Base-by-base conservation (phyloP, 2,329 filamentous ascomycete genomes). In the Alternaria rosae region DNA sequence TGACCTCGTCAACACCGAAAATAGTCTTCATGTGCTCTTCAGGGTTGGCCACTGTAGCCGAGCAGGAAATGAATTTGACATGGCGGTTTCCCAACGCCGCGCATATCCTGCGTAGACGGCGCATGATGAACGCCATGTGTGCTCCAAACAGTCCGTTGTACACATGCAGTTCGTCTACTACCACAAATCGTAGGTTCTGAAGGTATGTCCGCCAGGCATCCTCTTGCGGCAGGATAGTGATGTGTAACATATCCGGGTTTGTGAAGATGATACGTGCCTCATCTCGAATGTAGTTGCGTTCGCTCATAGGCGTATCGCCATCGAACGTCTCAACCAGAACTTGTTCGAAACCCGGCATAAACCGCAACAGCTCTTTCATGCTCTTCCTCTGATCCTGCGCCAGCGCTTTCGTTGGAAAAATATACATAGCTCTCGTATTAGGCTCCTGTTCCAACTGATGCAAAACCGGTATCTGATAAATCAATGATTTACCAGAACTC, bases 231-330 rank as follows among this genome's bases (percentile, higher is more conserved):
- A 99, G 80, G 25, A 99, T 96, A 0, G 93, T 96, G 32, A 97
- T 88, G 70, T 99, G 95, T 35, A 99, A 85, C 94, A 98, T 99
- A 73, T 99, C 95, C 0, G 95, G 95, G 71, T 99, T 99, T 0
- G 95, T 99, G 74, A 99, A 97, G 53, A 99, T 94, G 65, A 98
- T 93, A 23, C 93, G 87, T 1, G 91, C 95, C 79, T 96, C 89
- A 41, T 98, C 94, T 6, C 94, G 88, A 65, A 99, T 94, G 26
- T 84, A 76, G 67, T 92, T 92, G 21, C 95, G 87, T 64, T 91
- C 89, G 6, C 81, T 79, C 88, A 96, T 94, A 0, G 92, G 89
- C 0, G 95, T 99, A 76, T 99, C 95, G 7, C 95, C 95, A 76
- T 99, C 95, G 69, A 97, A 98, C 0, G 95, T 97, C 74, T 97